Percentiles rank a stretch among this genome's conserved stretches.
Evolutionary conservation across 257 asterid genomes (phyloP).

Genomic region (Solanum lycopersicoides): DNA sequence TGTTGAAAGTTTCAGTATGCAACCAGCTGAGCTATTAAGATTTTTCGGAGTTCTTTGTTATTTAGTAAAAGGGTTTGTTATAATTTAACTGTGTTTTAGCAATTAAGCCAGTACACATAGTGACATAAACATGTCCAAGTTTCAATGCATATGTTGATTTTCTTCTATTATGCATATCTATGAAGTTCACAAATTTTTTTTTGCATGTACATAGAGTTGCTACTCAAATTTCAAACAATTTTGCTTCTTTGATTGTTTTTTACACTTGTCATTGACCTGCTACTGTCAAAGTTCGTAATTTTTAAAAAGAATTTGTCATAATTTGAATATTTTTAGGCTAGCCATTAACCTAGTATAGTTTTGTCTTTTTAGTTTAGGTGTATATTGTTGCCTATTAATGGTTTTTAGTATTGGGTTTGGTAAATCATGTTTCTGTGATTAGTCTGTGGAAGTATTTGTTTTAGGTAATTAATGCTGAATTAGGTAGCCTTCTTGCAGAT

Average conservation of each 20-base stretch:
- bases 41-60: background rate
- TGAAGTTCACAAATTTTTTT: background rate
- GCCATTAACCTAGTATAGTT: background rate
- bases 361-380: background rate
- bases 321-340: background rate
- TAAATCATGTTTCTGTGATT: background rate
- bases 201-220: background rate
- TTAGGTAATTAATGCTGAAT: background rate
- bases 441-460: background rate
- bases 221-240: background rate
- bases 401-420: background rate
- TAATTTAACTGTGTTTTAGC: background rate
- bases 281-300: background rate
- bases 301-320: background rate
- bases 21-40: background rate
- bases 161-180: background rate
- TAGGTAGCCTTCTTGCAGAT: background rate
- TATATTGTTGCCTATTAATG: background rate
- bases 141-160: background rate
- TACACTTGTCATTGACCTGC: background rate
- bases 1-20: rapidly evolving
- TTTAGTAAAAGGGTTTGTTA: background rate
- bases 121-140: background rate
- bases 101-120: background rate
- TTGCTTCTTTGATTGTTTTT: background rate